Evolutionary conservation across 441 rosid genomes (phyloP).

Genomic region (Croton laevigatus): DNA sequence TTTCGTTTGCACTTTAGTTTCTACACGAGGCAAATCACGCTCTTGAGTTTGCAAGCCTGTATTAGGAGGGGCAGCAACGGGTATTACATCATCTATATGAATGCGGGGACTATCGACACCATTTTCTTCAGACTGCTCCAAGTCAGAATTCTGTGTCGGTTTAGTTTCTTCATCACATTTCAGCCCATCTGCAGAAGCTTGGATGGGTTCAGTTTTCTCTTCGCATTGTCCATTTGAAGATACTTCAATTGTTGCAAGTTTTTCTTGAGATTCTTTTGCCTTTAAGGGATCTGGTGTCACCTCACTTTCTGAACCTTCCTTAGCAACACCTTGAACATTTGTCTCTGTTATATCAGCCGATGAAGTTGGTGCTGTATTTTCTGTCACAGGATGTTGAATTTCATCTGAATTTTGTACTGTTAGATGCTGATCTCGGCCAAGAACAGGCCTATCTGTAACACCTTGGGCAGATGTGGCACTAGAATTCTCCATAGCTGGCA

Average conservation of each 20-base stretch:
- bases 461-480: slow-evolving; percentile 24
- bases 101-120: slow-evolving; percentile 22
- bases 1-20: slow-evolving; percentile 15
- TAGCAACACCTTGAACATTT: slow-evolving; percentile 24
- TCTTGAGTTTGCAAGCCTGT: slow-evolving; percentile 21
- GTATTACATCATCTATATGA: slow-evolving; percentile 33
- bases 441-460: slow-evolving; percentile 18
- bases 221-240: slow-evolving; percentile 11
- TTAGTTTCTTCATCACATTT: slow-evolving; percentile 1
- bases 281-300: background rate
- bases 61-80: slow-evolving; percentile 33
- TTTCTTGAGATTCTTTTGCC: background rate
- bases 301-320: slow-evolving; percentile 31
- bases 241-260: background rate
- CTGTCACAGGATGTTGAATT: slow-evolving; percentile 22
- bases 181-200: slow-evolving; percentile 7
- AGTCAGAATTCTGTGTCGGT: slow-evolving; percentile 18
- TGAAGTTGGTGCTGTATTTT: slow-evolving; percentile 26
- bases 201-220: background rate
- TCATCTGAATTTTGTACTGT: slow-evolving; percentile 8
- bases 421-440: slow-evolving; percentile 19
- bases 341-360: slow-evolving; percentile 21
- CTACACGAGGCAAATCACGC: slow-evolving; percentile 20
- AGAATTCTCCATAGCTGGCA: slow-evolving; percentile 28
- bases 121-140: slow-evolving; percentile 30